Conservation (phyloP, 2,329 filamentous ascomycete species). For the Pseudogymnoascus destructans region DNA sequence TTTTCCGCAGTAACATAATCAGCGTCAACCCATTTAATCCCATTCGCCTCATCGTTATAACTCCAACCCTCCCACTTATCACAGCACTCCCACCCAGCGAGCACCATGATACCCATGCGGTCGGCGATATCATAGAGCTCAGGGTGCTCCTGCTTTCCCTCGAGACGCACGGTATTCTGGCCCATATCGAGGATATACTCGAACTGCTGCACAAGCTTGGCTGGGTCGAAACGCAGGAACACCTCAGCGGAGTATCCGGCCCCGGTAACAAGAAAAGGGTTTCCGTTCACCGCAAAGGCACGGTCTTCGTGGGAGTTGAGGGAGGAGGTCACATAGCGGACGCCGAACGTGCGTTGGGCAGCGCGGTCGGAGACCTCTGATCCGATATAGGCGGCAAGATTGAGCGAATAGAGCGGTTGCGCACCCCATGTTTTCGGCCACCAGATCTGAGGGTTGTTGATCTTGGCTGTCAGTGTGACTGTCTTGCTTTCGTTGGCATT, state of each 20-base stretch:
- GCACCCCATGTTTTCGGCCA: slow-evolving; percentile 48
- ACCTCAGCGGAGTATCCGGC: slow-evolving; percentile 48
- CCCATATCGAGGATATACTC: slow-evolving; percentile 46
- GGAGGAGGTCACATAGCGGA: slow-evolving; percentile 39
- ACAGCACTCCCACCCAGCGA: slow-evolving; percentile 54
- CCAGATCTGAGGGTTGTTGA: slow-evolving; percentile 41
- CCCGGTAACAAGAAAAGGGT: slow-evolving; percentile 47
- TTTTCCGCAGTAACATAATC: slow-evolving; percentile 43
- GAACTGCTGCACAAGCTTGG: slow-evolving; percentile 36
- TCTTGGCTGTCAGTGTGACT: slow-evolving; percentile 27
- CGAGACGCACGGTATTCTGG: slow-evolving; percentile 48
- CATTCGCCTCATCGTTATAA: slow-evolving; percentile 42
- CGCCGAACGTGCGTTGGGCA: slow-evolving; percentile 33
- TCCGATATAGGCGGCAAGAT: slow-evolving; percentile 7
- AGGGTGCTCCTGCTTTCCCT: slow-evolving; percentile 52
- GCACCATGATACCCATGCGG: slow-evolving; percentile 45
- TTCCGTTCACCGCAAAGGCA: slow-evolving; percentile 41
- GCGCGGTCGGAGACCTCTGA: slow-evolving; percentile 22
- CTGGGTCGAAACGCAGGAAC: slow-evolving; percentile 43
- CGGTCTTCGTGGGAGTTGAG: slow-evolving; percentile 42
- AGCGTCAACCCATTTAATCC: slow-evolving; percentile 34
- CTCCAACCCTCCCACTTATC: slow-evolving; percentile 55
- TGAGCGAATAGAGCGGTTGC: slow-evolving; percentile 36
- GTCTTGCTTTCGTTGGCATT: slow-evolving; percentile 29
- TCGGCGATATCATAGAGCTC: slow-evolving; percentile 47